Base-by-base conservation (phyloP, 139 green algal species). In the Asterochloris sp. region DNA sequence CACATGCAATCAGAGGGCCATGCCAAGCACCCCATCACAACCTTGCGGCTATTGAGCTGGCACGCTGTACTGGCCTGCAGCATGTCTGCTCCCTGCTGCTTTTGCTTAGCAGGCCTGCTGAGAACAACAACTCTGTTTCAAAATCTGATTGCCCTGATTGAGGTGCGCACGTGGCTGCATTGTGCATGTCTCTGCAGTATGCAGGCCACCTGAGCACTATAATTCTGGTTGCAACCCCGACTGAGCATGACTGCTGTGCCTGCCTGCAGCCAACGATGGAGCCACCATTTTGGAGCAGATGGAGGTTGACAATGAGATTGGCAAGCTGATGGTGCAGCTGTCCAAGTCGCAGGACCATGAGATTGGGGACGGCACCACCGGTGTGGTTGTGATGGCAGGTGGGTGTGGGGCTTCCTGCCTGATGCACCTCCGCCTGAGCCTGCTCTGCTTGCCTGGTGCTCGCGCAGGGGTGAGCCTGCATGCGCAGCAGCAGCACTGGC, bases 241-340 rank as follows among this genome's bases (percentile, higher is more conserved):
- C 38, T 54, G 6, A 6, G 38, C 38, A 54, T 54, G 6, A 54
- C 38, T 54, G 38, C 38, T 54, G 38, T 54, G 38, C 13, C 1
- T 77, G 21, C 27, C 19, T 83, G 74, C 94, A 97, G 93, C 97
- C 19, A 99, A 99, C 86, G 97, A 99, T 85, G 96, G 97, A 54
- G 97, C 97, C 12, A 99, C 97, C 28, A 99, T 99, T 83, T 84
- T 99, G 82, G 96, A 99, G 83, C 94, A 98, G 88, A 99, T 99
- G 97, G 94, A 99, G 80, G 97, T 99, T 17, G 95, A 99, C 89
- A 96, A 99, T 86, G 95, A 99, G 88, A 98, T 99, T n/a, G 97
- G 93, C 17, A 98, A 97, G 91, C 94, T 99, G 73, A 90, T 99
- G 85, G 97, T 99, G 71, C 94, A 99, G 88, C 91, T 99, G 62